phyloP scores from a whole-genome alignment of 1,284 basidiomycete genomes.

The Fomitopsis betulina region DNA sequence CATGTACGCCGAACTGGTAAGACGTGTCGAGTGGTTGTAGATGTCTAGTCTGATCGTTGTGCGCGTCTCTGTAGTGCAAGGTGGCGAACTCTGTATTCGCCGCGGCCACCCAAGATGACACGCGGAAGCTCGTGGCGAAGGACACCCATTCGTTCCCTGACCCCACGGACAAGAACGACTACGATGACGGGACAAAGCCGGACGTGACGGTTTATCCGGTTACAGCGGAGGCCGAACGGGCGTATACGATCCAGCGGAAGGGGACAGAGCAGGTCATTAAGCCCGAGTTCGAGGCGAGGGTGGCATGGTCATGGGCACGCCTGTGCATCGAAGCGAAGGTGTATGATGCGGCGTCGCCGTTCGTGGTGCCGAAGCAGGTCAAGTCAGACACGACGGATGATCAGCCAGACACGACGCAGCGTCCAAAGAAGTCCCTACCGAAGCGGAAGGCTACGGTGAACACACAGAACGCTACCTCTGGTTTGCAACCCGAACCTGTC shows the following conservation, averaged over 20 bases:
- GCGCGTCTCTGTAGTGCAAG: not conserved
- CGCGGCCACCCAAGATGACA: not conserved
- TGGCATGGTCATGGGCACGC: not conserved
- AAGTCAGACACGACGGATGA: not conserved
- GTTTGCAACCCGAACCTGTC: too few relatives aligned
- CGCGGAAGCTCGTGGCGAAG: not conserved
- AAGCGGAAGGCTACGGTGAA: too few relatives aligned
- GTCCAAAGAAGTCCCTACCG: too few relatives aligned
- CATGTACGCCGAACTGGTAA: too few relatives aligned
- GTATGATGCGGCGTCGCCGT: not conserved
- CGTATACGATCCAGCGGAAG: not conserved
- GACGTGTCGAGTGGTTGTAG: too few relatives aligned
- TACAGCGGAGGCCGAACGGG: not conserved
- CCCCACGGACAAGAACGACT: not conserved
- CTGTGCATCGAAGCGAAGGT: not conserved
- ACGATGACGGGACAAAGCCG: not conserved
- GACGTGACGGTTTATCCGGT: not conserved
- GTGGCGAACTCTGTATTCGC: not conserved
- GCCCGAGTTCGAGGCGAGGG: not conserved
- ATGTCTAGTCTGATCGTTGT: too few relatives aligned
- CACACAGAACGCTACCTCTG: too few relatives aligned
- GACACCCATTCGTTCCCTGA: not conserved
- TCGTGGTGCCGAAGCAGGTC: not conserved
- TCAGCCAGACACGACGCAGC: not conserved
- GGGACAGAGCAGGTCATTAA: too few relatives aligned